Base-by-base conservation (phyloP, 306 rosid species). In the Castanea crenata region DNA sequence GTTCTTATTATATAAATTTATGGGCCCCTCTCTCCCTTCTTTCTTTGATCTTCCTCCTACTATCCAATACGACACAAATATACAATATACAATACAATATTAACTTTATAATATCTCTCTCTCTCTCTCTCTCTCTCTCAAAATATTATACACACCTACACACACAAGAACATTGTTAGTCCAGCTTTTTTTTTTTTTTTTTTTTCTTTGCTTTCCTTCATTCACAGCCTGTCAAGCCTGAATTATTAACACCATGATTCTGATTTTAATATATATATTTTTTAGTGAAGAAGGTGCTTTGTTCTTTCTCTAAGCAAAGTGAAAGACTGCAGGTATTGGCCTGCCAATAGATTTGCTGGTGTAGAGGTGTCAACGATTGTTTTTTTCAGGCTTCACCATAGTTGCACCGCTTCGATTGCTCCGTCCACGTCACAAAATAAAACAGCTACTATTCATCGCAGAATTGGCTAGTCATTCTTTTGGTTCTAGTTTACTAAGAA, bases 161-260 rank as follows among this genome's bases (percentile, higher is more conserved):
- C 89, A 85, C 82, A 88, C 92, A 85, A 74, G 74, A 84, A 88
- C 87, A 85, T 81, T 85, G 81, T 85, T 75, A 52, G 78, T 80
- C 76, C 88, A 87, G 77, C 85, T 80, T 82, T 79, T 76, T 78
- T 79, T 80, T 38, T 38, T 78, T 80, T 84, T 81, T 76, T 83
- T 81, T 73, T 78, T 59, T 71, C 77, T 79, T 83, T 80, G 83
- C 88, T 78, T 86, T 83, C 87, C 71, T 85, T 82, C 87, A 3
- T 67, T 84, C 89, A 94, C 98, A 94, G 97, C 85, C 98, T 92
- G 97, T 91, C 96, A 89, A 82, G 73, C 82, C 85, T 83, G 87
- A 92, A 90, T 94, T 84, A 91, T 92, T 90, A 92, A 82, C 74
- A 73, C 71, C 80, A 74, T 77, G 77, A 80, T 81, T 88, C 62